Evolutionary conservation across 2,329 filamentous ascomycete species (phyloP).

Genomic region (Cytospora piceicola): DNA sequence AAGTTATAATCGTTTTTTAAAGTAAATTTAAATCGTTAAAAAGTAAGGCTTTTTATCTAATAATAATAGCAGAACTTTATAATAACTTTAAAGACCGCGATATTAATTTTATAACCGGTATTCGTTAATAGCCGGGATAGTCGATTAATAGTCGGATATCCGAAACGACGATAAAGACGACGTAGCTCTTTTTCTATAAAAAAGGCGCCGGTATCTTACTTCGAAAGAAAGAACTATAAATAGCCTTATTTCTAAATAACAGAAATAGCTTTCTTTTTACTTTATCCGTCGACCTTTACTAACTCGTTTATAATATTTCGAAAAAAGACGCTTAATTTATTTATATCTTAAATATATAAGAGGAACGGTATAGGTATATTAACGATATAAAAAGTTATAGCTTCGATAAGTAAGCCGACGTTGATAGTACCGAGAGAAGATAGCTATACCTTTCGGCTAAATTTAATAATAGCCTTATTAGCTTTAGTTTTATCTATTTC

Average conservation of each 20-base stretch:
- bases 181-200: neutral
- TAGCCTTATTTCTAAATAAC: neutral
- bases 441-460: neutral
- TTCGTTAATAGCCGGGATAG: neutral
- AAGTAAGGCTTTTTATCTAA: too few relatives aligned
- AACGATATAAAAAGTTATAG: constrained; percentile 1
- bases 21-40: too few relatives aligned
- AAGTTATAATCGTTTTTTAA: too few relatives aligned
- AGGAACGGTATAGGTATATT: neutral
- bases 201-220: neutral
- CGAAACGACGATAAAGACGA: neutral
- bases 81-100: too few relatives aligned
- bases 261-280: neutral
- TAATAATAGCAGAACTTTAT: too few relatives aligned
- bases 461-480: neutral
- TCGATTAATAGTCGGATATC: neutral
- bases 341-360: constrained; percentile 1
- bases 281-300: neutral
- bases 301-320: constrained; percentile 3
- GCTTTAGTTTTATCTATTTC: neutral
- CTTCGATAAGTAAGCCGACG: neutral
- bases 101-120: too few relatives aligned
- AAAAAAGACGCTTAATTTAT: neutral
- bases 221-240: neutral
- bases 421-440: neutral